Conservation (phyloP, 305 asterid species). For the Fraxinus albicans region DNA sequence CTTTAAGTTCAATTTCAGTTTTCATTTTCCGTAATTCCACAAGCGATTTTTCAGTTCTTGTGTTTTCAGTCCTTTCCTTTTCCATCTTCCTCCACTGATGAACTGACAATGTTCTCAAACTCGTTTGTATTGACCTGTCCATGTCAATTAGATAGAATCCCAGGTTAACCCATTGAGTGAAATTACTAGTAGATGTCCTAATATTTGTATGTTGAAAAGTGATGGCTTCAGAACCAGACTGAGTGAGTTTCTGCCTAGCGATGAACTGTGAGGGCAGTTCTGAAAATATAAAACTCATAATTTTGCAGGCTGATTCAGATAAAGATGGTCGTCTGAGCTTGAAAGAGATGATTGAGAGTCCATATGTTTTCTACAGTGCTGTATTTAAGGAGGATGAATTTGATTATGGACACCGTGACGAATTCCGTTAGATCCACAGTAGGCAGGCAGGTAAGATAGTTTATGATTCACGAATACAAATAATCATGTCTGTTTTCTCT, state of each 20-base stretch:
- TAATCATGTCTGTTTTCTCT: slow-evolving; percentile 1
- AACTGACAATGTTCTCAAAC: background rate
- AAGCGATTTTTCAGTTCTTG: background rate
- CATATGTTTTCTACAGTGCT: slow-evolving; percentile 90
- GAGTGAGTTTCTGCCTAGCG: background rate
- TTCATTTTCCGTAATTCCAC: background rate
- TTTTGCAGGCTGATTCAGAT: slow-evolving; percentile 81
- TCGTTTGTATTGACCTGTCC: background rate
- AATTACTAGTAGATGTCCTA: background rate
- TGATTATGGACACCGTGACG: slow-evolving; percentile 70
- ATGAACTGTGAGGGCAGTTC: background rate
- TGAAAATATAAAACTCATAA: slow-evolving; percentile 16
- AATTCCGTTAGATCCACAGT: slow-evolving; percentile 58
- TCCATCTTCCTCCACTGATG: background rate
- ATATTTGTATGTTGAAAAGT: background rate
- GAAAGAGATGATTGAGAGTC: slow-evolving; percentile 88
- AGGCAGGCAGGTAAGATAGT: slow-evolving; percentile 22
- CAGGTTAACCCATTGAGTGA: background rate
- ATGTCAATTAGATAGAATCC: background rate
- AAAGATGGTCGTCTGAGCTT: slow-evolving; percentile 79
- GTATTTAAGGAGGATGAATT: slow-evolving; percentile 78
- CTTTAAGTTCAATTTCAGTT: background rate
- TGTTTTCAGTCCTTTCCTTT: background rate
- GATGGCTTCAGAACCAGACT: background rate
- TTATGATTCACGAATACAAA: background rate